Evolutionary conservation across 2,329 filamentous ascomycete species (phyloP).

Genomic region (Phialophora macrospora): DNA sequence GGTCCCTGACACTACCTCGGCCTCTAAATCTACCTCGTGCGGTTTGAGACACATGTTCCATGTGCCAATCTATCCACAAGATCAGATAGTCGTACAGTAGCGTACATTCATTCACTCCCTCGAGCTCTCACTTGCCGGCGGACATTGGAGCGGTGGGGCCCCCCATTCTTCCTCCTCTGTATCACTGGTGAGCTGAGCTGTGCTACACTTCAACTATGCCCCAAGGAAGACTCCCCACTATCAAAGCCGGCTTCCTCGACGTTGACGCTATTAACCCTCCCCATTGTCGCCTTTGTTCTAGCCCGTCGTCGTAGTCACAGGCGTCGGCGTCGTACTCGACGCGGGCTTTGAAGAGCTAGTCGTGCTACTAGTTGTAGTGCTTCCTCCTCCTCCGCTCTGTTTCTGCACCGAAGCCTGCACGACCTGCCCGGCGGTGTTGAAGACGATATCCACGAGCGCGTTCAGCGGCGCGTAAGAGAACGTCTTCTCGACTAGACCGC

Average conservation of each 20-base stretch:
- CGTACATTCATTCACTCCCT: no score
- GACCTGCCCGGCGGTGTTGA: constrained; percentile 61
- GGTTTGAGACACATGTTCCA: no score
- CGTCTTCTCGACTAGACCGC: constrained; percentile 54
- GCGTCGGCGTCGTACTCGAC: constrained; percentile 21
- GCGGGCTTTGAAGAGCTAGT: constrained; percentile 7
- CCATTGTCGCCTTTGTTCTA: not conserved
- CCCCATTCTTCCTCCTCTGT: no score
- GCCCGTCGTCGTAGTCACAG: not conserved
- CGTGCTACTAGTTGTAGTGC: constrained; percentile 12
- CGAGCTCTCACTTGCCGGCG: no score
- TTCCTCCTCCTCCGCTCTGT: not conserved
- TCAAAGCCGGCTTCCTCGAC: not conserved
- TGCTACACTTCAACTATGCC: no score
- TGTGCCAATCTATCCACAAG: no score
- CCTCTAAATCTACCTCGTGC: no score
- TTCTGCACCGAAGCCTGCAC: constrained; percentile 51
- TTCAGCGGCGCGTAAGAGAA: constrained; percentile 58
- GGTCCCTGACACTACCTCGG: no score
- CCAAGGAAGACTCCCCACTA: no score
- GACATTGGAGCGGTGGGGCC: no score
- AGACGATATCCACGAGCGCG: constrained; percentile 60
- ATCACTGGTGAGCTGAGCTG: no score
- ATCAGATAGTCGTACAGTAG: no score
- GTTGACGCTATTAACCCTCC: not conserved